A percentile compares a stretch with the other conserved stretches of the same genome.
These are phyloP conservation scores for Andrographis paniculata DNA, from an alignment of 305 asterid species.

Conservation along the genomic window DNA sequence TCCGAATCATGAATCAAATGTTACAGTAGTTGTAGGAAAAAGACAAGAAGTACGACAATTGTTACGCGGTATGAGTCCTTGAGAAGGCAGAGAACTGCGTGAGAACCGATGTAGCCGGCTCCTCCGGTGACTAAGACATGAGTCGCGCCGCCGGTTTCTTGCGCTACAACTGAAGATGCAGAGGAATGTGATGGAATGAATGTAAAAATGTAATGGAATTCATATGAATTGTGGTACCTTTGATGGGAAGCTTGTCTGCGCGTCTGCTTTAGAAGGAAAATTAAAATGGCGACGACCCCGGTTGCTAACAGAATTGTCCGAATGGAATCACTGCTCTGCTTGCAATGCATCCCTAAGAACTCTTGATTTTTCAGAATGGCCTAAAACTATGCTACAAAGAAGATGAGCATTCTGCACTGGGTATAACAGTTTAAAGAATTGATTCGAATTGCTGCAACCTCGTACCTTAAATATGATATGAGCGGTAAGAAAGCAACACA, in stretches of 20 bases:
- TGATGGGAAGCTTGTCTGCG: conserved; percentile 25
- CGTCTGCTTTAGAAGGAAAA: conserved; percentile 41
- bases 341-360: conserved; percentile 59
- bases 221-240: conserved; percentile 30
- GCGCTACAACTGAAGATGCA: conserved; percentile 42
- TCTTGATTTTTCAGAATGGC: too few relatives aligned
- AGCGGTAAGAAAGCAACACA: too few relatives aligned
- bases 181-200: not conserved
- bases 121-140: conserved; percentile 89
- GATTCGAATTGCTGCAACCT: too few relatives aligned
- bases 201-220: not conserved
- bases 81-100: conserved; percentile 71
- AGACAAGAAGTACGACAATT: conserved; percentile 46
- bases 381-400: too few relatives aligned
- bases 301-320: conserved; percentile 57
- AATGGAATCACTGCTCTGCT: conserved; percentile 36
- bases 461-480: too few relatives aligned
- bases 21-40: not conserved
- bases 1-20: conserved; percentile 2
- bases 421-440: too few relatives aligned
- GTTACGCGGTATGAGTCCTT: conserved; percentile 79
- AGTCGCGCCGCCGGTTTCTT: conserved; percentile 56
- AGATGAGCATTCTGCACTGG: too few relatives aligned
- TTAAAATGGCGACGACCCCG: conserved; percentile 42
- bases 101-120: conserved; percentile 85